A percentile compares a stretch with the other conserved stretches of the same genome.
Evolutionary conservation across 768 basidiomycete genomes (phyloP).

Genomic region (Mycena kentingensis): DNA sequence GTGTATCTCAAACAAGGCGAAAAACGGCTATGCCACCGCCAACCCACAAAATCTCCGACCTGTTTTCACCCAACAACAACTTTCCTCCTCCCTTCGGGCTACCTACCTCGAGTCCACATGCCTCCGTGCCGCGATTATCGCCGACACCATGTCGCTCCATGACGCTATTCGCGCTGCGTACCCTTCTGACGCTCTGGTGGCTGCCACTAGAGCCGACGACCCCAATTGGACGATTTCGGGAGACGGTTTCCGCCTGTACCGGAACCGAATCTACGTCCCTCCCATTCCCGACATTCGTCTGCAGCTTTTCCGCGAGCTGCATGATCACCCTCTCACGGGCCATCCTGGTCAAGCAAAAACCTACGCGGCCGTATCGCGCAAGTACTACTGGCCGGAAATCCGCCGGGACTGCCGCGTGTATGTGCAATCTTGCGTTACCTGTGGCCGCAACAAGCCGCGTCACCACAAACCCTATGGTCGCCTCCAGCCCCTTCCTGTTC

Average conservation of each 20-base stretch:
- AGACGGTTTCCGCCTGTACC: too few species aligned
- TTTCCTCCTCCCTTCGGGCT: slow-evolving; percentile 13
- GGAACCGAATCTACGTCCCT: slow-evolving; percentile 38
- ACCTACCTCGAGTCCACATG: not conserved
- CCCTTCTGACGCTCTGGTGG: too few species aligned
- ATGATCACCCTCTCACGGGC: slow-evolving; percentile 37
- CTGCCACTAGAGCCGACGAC: too few species aligned
- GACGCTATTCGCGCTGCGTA: slow-evolving; percentile 5
- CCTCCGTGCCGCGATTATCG: slow-evolving; percentile 13
- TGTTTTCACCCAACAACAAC: slow-evolving; percentile 24
- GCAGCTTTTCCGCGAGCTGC: slow-evolving; percentile 36
- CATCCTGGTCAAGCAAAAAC: slow-evolving; percentile 44
- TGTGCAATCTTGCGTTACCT: slow-evolving; percentile 38
- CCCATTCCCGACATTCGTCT: slow-evolving; percentile 32
- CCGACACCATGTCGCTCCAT: slow-evolving; percentile 25
- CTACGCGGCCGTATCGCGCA: slow-evolving; percentile 28
- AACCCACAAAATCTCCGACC: slow-evolving; percentile 28
- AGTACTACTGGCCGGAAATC: slow-evolving; percentile 46
- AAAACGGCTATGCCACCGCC: slow-evolving; percentile 23
- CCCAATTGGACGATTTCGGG: too few species aligned
- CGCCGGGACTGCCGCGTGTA: slow-evolving; percentile 27
- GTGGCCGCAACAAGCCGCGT: slow-evolving; percentile 30
- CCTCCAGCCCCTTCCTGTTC: slow-evolving; percentile 38
- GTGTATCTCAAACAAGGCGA: slow-evolving; percentile 31
- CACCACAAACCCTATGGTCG: slow-evolving; percentile 40